A percentile compares a stretch with the other conserved stretches of the same genome.
Evolutionary conservation across 2,329 filamentous ascomycete genomes (phyloP).

Genomic region (Hypoxylon sp.): DNA sequence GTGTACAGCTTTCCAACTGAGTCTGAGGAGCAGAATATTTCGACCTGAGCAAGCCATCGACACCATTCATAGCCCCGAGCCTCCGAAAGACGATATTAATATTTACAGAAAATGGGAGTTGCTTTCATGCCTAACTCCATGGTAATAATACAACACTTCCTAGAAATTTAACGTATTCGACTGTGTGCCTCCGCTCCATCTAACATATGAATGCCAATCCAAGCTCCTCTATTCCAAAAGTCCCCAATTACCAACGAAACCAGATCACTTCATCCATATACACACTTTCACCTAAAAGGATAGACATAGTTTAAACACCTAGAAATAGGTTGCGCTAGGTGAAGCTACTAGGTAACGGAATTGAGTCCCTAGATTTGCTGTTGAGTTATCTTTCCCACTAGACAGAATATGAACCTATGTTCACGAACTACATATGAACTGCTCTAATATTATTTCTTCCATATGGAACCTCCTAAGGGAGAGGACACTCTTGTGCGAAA

Average conservation of each 20-base stretch:
- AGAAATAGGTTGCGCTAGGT: not conserved
- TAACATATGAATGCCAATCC: too few species aligned
- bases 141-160: too few species aligned
- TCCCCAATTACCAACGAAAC: not conserved
- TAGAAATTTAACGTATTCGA: too few species aligned
- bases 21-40: not conserved
- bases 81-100: not conserved
- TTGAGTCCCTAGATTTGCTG: not conserved
- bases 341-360: not conserved
- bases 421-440: not conserved
- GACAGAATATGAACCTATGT: not conserved
- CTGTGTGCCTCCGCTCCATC: too few species aligned
- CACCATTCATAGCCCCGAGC: not conserved
- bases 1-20: not conserved
- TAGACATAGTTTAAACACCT: not conserved
- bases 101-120: too few species aligned
- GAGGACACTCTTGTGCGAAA: not conserved
- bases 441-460: not conserved
- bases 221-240: too few species aligned
- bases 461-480: not conserved
- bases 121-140: too few species aligned
- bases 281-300: not conserved
- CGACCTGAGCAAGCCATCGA: not conserved
- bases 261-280: not conserved
- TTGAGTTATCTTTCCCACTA: not conserved